Base-by-base conservation (phyloP, 768 basidiomycete species). In the Vararia minispora region DNA sequence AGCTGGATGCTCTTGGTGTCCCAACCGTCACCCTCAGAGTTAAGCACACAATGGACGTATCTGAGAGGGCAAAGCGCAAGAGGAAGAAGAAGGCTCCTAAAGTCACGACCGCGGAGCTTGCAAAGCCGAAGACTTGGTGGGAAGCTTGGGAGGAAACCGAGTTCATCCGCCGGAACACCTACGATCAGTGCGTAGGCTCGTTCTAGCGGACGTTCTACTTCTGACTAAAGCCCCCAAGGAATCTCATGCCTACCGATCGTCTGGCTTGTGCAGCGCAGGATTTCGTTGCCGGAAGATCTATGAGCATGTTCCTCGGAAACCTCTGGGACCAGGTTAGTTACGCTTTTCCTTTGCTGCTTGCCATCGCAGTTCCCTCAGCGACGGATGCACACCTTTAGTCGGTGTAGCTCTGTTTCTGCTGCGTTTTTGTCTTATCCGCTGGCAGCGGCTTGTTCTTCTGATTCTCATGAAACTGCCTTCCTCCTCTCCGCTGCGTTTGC, bases 121-220 rank as follows among this genome's bases (percentile, higher is more conserved):
- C 43, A 32, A 56, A 55, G 23, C 57, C 53, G 36, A 37, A 50
- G 13, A 60, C 62, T 28, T 87, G 82, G 82, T 81, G 69, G 61
- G 73, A 82, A 42, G 60, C 72, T n/a, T 87, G 84, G 84, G 70
- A 69, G 35, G 72, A 78, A 28, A 62, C 59, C 3, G 81, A 85
- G 52, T 56, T 63, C 33, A 56, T 65, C 23, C 61, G 73, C 41
- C 55, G 61, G 27, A 58, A 58, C 51, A 21, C 58, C 57, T 28
- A 60, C 56, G 25, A 71, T 69, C 40, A 64, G 81, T 50, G 54
- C 60, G 80, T 82, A 45, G 48, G 76, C 61, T 12, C 6, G 14
- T 26, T 21, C 17, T 24, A n/a, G 14, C 10, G 11, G 17, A n/a
- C 5, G 13, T n/a, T 30, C 25, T n/a, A 27, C 20, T 4, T 5